These are phyloP conservation scores for Serendipita vermifera DNA, from an alignment of 768 basidiomycete genomes.

Conservation along the genomic window DNA sequence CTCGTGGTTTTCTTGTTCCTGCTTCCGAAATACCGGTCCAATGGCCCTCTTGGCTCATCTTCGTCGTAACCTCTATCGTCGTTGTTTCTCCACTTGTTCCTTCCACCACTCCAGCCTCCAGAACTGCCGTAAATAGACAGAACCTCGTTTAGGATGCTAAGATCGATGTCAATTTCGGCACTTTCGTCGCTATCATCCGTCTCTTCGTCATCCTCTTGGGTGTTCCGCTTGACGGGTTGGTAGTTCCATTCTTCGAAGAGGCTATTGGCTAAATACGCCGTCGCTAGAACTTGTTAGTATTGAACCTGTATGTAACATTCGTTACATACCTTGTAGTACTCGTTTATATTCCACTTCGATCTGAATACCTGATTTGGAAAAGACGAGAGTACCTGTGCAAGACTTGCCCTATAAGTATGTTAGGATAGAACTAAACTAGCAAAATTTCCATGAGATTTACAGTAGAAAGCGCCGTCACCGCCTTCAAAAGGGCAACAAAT, in stretches of 20 bases:
- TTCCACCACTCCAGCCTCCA: constrained; percentile 28
- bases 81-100: constrained; percentile 36
- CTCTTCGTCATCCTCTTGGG: constrained; percentile 13
- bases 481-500: constrained; percentile 1
- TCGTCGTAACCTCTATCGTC: constrained; percentile 36
- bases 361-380: background rate
- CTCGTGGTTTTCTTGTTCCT: constrained; percentile 44
- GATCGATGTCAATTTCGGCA: constrained; percentile 64
- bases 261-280: constrained; percentile 64
- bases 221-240: constrained; percentile 28
- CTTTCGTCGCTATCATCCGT: constrained; percentile 23
- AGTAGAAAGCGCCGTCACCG: background rate
- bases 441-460: too few relatives aligned
- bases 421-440: too few relatives aligned
- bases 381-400: background rate
- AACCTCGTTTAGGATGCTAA: constrained; percentile 76
- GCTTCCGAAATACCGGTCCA: constrained; percentile 49
- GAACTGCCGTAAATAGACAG: constrained; percentile 90
- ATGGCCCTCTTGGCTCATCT: constrained; percentile 25
- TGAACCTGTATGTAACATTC: background rate
- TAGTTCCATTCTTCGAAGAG: constrained; percentile 75
- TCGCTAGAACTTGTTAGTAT: constrained; percentile 34
- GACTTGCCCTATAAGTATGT: too few relatives aligned
- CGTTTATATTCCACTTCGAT: constrained; percentile 7
- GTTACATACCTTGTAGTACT: background rate